phyloP scores from a whole-genome alignment of 352 stramenopile genomes.

The Phytopythium mirpurense region DNA sequence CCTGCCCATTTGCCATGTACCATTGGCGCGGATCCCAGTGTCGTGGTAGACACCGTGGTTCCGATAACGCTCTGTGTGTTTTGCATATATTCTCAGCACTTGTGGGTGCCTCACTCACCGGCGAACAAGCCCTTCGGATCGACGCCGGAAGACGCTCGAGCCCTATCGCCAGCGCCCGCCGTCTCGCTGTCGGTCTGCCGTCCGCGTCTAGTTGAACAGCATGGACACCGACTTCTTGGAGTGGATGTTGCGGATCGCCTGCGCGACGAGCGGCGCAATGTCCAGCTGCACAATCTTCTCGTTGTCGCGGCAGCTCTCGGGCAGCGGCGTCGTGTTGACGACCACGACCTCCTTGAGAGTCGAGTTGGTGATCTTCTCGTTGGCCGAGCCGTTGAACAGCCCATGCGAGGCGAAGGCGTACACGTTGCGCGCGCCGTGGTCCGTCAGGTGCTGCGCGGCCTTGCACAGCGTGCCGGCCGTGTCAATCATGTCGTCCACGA shows the following conservation, averaged over 20 bases:
- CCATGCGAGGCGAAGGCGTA: slow-evolving; percentile 99
- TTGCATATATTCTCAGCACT: slow-evolving; percentile 1
- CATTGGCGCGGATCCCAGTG: too few relatives aligned
- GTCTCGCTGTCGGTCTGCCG: neutral
- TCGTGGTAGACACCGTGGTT: too few relatives aligned
- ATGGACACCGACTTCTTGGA: slow-evolving; percentile 99
- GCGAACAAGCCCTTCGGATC: too few relatives aligned
- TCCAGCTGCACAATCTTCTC: slow-evolving; percentile 98
- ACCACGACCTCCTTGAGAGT: slow-evolving; percentile 90
- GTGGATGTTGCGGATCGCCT: slow-evolving; percentile 99
- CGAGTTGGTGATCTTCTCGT: slow-evolving; percentile 87
- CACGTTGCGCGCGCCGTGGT: slow-evolving; percentile 95
- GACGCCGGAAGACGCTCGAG: neutral
- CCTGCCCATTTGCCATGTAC: too few relatives aligned
- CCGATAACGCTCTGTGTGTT: neutral
- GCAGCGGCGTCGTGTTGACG: slow-evolving; percentile 86
- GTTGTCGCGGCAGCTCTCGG: slow-evolving; percentile 89
- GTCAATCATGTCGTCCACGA: slow-evolving; percentile 99
- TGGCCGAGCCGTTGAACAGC: slow-evolving; percentile 93
- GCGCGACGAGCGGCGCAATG: slow-evolving; percentile 96
- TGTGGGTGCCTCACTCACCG: neutral
- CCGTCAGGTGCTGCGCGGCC: slow-evolving; percentile 94
- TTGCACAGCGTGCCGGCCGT: slow-evolving; percentile 98
- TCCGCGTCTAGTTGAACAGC: slow-evolving; percentile 95
- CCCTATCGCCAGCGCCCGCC: neutral